Conservation (phyloP, 2,329 filamentous ascomycete genomes). For the Calonectria crousiana region DNA sequence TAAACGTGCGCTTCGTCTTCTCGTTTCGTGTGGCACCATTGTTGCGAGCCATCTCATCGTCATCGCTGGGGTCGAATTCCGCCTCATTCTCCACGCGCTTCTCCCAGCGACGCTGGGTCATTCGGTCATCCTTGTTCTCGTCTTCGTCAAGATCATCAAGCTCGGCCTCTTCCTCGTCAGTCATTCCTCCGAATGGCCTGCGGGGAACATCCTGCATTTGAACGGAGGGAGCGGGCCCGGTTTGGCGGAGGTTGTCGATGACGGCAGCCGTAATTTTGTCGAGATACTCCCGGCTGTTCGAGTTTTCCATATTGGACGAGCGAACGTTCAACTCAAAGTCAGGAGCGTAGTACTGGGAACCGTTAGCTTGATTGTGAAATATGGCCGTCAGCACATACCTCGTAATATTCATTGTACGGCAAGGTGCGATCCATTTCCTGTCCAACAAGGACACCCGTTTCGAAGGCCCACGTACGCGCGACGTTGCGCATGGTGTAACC, state of each 20-base stretch:
- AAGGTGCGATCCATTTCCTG: conserved; percentile 85
- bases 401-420: conserved; percentile 97
- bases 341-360: conserved; percentile 84
- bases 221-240: conserved; percentile 88
- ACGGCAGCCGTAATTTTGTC: conserved; percentile 85
- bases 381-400: conserved; percentile 61
- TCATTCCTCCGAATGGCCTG: conserved; percentile 71
- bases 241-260: conserved; percentile 87
- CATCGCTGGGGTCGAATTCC: conserved; percentile 89
- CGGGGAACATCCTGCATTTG: conserved; percentile 85
- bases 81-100: conserved; percentile 80
- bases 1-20: conserved; percentile 63
- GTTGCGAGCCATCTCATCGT: conserved; percentile 81
- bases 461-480: conserved; percentile 95
- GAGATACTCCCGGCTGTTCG: conserved; percentile 85
- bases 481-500: conserved; percentile 99
- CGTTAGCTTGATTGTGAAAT: conserved; percentile 34
- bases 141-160: conserved; percentile 83
- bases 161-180: conserved; percentile 75
- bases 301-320: conserved; percentile 90
- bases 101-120: conserved; percentile 86
- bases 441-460: conserved; percentile 90
- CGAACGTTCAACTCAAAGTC: conserved; percentile 93
- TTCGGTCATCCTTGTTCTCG: conserved; percentile 84
- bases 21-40: conserved; percentile 76